A percentile compares a stretch with the other conserved stretches of the same genome.
phyloP scores from a whole-genome alignment of 768 basidiomycete species.

The Auriscalpium microsporum region DNA sequence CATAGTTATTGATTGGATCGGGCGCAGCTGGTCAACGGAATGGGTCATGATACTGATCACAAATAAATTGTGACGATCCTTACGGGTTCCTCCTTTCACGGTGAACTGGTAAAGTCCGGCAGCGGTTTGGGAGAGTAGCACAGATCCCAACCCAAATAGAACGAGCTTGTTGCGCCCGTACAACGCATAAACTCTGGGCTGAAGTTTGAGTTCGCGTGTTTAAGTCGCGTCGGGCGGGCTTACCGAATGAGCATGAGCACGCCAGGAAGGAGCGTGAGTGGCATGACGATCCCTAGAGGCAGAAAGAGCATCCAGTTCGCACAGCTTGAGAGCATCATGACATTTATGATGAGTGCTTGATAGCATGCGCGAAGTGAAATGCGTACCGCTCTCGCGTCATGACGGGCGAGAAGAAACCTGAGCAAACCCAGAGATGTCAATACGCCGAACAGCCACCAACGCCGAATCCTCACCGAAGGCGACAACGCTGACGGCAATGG shows the following conservation, averaged over 20 bases:
- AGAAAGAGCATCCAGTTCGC: constrained; percentile 12
- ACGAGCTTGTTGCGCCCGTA: constrained; percentile 10
- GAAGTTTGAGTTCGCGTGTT: not conserved
- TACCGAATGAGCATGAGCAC: constrained; percentile 15
- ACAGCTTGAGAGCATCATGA: not conserved
- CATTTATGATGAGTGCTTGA: not conserved
- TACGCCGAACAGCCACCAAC: too few species aligned
- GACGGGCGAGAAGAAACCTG: constrained; percentile 9
- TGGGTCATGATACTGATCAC: not conserved
- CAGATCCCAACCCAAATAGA: constrained; percentile 5
- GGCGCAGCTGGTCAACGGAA: constrained; percentile 5
- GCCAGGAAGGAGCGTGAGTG: constrained; percentile 9
- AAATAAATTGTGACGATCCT: not conserved
- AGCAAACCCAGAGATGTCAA: not conserved
- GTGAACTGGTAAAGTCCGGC: constrained; percentile 14
- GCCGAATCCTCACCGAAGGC: constrained; percentile 5
- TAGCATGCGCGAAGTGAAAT: too few species aligned
- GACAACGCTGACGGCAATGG: constrained; percentile 6
- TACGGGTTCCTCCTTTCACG: constrained; percentile 3
- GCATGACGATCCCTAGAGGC: constrained; percentile 11
- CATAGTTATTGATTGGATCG: constrained; percentile 10
- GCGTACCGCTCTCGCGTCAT: constrained; percentile 14
- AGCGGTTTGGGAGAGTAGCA: constrained; percentile 2
- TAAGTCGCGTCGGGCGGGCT: not conserved
- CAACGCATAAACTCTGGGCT: constrained; percentile 10